Evolutionary conservation across 2,329 filamentous ascomycete species (phyloP), one percentile per base, ranked within the genome.

Genomic region (Fusarium penzigii): DNA sequence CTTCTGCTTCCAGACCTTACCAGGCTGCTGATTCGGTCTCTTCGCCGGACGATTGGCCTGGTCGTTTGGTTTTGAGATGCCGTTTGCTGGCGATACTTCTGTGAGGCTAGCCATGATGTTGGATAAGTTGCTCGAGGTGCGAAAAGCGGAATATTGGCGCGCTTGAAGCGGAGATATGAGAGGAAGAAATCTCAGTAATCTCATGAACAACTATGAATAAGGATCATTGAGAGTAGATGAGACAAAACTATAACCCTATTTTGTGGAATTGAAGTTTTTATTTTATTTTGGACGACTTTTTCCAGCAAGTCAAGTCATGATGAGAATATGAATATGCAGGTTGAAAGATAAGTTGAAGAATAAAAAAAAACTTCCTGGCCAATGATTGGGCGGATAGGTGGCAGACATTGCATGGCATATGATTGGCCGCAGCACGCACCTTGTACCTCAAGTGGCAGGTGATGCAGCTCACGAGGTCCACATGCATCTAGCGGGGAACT

Each of bases 1-100:
- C 62, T 80, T 81, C 47, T 73, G 67, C 58, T 75, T 72, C 63
- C 65, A 67, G 34, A 59, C 52, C 29, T 64, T 61, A 32, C 60
- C 59, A 1, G 55, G 47, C 32, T 42, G 43, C 20, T 46, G 56
- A 32, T 58, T 58, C 17, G 59, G 58, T 29, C 64, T 56, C 62
- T 69, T 68, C 5, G 47, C 41, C 2, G 49, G 44, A 16, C 49
- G 56, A 44, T 39, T 53, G 46, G 52, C 16, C 38, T 50, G 51
- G 29, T 29, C 42, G 6, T 54, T 55, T 36, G 39, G 34, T 44
- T 62, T 53, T 29, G 59, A 49, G 43, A 52, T 53, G 41, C 58
- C 52, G 32, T 58, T 63, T 44, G 34, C 14, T 40, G 55, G 43
- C 34, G 44, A 46, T 13, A 53, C 55, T 52, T 62, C 12, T 41